phyloP scores from a whole-genome alignment of 140 eudicot species.

The Bidens hawaiensis region DNA sequence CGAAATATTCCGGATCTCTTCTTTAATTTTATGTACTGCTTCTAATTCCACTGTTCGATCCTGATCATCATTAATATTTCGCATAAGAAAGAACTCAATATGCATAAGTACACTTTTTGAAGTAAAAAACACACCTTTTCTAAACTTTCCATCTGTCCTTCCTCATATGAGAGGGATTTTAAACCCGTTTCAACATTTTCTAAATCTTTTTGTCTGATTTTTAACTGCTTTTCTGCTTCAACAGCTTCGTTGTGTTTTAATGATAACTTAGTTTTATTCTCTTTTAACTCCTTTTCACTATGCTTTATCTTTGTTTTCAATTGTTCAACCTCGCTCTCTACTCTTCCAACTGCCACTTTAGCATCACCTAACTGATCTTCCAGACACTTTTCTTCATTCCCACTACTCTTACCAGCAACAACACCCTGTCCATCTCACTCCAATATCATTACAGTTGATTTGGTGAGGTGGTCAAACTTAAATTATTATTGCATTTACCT shows the following conservation, averaged over 20 bases:
- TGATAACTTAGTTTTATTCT: conserved; percentile 42
- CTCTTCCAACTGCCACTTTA: conserved; percentile 83
- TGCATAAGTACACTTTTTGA: conserved; percentile 13
- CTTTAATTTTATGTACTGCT: conserved; percentile 59
- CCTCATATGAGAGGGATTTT: conserved; percentile 53
- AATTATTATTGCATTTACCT: conserved; percentile 47
- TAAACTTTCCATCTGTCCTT: conserved; percentile 70
- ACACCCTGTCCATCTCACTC: conserved; percentile 85
- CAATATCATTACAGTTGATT: background rate
- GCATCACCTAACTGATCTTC: conserved; percentile 95
- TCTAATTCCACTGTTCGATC: conserved; percentile 63
- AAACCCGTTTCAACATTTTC: conserved; percentile 60
- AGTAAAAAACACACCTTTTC: conserved; percentile 51
- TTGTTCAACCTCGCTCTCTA: conserved; percentile 83
- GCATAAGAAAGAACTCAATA: background rate
- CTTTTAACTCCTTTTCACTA: conserved; percentile 75
- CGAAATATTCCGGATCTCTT: conserved; percentile 63
- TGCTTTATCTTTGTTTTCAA: conserved; percentile 69
- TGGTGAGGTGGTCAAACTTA: conserved; percentile 5
- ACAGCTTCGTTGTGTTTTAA: conserved; percentile 80
- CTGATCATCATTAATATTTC: conserved; percentile 27
- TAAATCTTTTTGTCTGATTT: conserved; percentile 58
- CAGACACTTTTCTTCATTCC: conserved; percentile 88
- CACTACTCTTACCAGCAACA: conserved; percentile 88
- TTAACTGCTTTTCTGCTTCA: conserved; percentile 68